Evolutionary conservation across 495 filamentous ascomycete species (phyloP).

Genomic region (Penicillium angulare): DNA sequence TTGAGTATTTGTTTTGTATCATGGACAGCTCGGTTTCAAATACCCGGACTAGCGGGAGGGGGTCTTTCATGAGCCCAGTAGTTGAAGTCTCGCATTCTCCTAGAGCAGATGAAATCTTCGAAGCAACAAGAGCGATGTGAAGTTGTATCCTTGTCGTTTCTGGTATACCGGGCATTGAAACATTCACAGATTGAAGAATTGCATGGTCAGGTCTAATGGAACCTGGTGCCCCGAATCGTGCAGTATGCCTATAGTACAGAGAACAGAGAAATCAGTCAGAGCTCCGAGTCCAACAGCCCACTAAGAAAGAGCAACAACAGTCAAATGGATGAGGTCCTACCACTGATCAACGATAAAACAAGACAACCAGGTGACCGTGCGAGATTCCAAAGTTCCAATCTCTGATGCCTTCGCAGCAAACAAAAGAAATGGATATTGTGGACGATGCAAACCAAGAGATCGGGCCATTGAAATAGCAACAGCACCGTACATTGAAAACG

Average conservation of each 20-base stretch:
- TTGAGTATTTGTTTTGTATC: background rate
- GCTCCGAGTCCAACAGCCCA: no score
- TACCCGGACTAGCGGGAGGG: conserved; percentile 1
- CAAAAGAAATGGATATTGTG: conserved; percentile 1
- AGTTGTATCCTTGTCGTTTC: background rate
- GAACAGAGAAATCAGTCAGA: no score
- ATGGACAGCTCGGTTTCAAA: conserved; percentile 4
- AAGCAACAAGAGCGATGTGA: conserved; percentile 1
- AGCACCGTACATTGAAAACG: conserved; percentile 4
- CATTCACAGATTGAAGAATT: conserved; percentile 3
- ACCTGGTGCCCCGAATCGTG: background rate
- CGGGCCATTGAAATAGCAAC: conserved; percentile 5
- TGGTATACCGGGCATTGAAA: background rate
- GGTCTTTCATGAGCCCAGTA: background rate
- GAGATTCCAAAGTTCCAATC: background rate
- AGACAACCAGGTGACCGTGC: conserved; percentile 1
- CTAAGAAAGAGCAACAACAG: background rate
- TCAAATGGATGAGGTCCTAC: background rate
- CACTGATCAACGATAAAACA: conserved; percentile 7
- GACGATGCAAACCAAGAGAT: conserved; percentile 7
- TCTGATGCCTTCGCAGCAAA: conserved; percentile 7
- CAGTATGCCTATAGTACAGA: background rate
- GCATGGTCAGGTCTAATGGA: conserved; percentile 3
- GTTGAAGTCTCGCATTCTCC: conserved; percentile 1
- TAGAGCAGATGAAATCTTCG: conserved; percentile 2